Evolutionary conservation across 2,329 filamentous ascomycete genomes (phyloP).

Genomic region (Orbilia oligospora): DNA sequence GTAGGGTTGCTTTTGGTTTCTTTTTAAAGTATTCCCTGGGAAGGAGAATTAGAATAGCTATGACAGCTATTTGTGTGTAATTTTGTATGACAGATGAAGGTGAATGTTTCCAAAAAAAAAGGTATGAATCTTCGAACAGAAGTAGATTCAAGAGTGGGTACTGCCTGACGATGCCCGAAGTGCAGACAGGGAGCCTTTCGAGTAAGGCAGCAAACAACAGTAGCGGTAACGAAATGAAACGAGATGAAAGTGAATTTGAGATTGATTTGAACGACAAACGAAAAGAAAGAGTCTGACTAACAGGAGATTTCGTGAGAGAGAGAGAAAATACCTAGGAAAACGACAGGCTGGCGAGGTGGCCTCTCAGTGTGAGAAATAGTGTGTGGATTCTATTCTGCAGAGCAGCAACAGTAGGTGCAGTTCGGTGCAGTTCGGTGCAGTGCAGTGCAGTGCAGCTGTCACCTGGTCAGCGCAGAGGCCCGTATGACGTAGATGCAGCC

Average conservation of each 20-base stretch:
- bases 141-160: conserved; percentile 22
- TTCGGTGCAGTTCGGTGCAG: not conserved
- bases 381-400: conserved; percentile 8
- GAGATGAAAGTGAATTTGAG: conserved; percentile 12
- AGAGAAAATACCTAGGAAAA: conserved; percentile 28
- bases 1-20: conserved; percentile 9
- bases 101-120: conserved; percentile 8
- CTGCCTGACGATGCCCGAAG: conserved; percentile 22
- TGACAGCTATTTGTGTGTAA: not conserved
- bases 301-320: conserved; percentile 13
- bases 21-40: conserved; percentile 17
- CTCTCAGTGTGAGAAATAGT: conserved; percentile 10
- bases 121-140: conserved; percentile 36
- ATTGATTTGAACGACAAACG: not conserved
- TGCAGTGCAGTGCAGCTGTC: conserved; percentile 12
- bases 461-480: conserved; percentile 23
- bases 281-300: conserved; percentile 19
- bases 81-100: conserved; percentile 10
- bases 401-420: conserved; percentile 1
- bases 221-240: not conserved
- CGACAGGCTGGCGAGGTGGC: conserved; percentile 25
- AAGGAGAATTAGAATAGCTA: conserved; percentile 12
- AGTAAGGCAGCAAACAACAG: conserved; percentile 20
- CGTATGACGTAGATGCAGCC: conserved; percentile 26
- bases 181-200: conserved; percentile 11